Base-by-base conservation (phyloP, 768 basidiomycete species). In the Atractiella rhizophila region DNA sequence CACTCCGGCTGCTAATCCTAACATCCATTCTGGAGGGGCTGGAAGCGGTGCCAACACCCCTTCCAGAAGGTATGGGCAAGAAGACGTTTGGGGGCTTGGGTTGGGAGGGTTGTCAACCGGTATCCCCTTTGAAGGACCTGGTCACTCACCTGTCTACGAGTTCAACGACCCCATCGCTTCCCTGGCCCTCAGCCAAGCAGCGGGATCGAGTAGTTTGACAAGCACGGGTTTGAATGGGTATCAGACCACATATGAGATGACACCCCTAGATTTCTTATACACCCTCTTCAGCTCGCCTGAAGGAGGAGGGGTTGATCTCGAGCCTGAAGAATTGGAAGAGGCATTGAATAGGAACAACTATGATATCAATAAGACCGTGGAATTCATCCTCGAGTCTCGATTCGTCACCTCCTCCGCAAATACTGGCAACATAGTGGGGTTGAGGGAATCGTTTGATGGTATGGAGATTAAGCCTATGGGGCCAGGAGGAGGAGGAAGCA, bases 281-380 rank as follows among this genome's bases (percentile, higher is more conserved):
- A 83, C 80, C 31, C 80, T 98, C 28, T 98, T 98, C 50, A 42
- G 46, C 32, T 39, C 32, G 56, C n/a, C n/a, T n/a, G n/a, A n/a
- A n/a, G n/a, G n/a, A n/a, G n/a, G n/a, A n/a, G 82, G 79, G 13
- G 75, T 81, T 2, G 73, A 81, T 2, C 66, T 98, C 9, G 74
- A 85, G 0, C 74, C 82, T 3, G 75, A 75, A 3, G 83, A 94
- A 55, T 66, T 98, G 6, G 88, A 96, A 59, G 85, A 94, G 40
- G 88, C 88, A 0, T 67, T 98, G 2, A 70, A 72, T 6, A 66
- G 69, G 35, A 78, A 81, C 49, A 81, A 73, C 2, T 98, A 80
- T 56, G 88, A 98, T 51, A 94, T 98, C 57, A 91, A 98, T 53
- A 68, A 68, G 29, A 76, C 91, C 11, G 96, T 96, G 79, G 79